Evolutionary conservation across 495 filamentous ascomycete genomes (phyloP).

Genomic region (Aspergillus sparsus): DNA sequence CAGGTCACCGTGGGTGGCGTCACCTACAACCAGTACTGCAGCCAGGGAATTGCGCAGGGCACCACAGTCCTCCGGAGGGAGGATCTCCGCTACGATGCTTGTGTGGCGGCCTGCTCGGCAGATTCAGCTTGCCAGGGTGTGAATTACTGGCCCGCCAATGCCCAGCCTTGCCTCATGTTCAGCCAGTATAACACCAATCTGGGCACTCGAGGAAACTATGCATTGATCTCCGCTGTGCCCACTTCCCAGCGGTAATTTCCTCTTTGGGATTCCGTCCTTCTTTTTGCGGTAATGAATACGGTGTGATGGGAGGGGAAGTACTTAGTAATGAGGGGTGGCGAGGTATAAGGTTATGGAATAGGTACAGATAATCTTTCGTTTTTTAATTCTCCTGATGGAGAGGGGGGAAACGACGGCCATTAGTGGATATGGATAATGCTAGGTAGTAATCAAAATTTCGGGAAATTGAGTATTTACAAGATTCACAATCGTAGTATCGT

Average conservation of each 20-base stretch:
- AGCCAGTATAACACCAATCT: background rate
- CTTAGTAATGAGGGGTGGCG: no score
- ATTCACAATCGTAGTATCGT: no score
- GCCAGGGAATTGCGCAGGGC: background rate
- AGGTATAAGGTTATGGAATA: no score
- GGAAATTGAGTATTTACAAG: no score
- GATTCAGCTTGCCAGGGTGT: background rate
- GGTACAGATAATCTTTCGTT: no score
- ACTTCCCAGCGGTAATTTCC: background rate
- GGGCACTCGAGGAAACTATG: background rate
- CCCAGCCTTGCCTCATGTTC: background rate
- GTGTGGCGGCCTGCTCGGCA: background rate
- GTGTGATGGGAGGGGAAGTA: no score
- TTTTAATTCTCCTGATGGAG: no score
- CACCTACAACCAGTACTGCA: background rate
- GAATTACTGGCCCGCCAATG: background rate
- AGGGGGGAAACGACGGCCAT: no score
- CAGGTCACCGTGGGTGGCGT: background rate
- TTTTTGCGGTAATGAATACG: no score
- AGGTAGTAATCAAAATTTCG: no score
- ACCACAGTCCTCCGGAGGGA: background rate
- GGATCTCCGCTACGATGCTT: background rate
- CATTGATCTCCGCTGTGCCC: background rate
- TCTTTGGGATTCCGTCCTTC: no score
- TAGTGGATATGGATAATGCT: no score